Evolutionary conservation across 371 early-diverging fungal genomes (phyloP), one percentile per base, ranked within the genome.

Genomic region (Fennellomyces sp.): DNA sequence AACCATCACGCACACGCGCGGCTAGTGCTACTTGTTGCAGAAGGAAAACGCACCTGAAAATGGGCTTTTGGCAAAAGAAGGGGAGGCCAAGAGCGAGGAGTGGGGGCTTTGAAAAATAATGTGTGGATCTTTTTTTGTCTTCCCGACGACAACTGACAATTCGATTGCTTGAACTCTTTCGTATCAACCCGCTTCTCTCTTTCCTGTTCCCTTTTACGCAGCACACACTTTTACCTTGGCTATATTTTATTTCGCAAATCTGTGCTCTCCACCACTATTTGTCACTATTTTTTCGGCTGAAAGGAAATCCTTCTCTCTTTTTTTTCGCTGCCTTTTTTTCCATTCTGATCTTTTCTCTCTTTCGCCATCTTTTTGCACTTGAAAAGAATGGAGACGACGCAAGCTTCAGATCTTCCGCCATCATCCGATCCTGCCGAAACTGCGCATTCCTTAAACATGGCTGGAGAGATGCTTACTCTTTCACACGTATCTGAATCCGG

Each of bases 301-400:
- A 23, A 45, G 15, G 25, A 25, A 25, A 49, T 11, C 15, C 17
- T 11, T 15, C 15, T 11, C 10, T 39, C 17, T 39, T 39, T 10
- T 39, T 39, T n/a, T 11, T 39, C 6, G 39, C 35, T 13, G 35
- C 35, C 35, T 33, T 33, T 33, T 33, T 6, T 33, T 33, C 35
- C 35, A 33, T 33, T 33, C 8, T 13, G 35, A 33, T 33, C 35
- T 33, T 33, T 33, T n/a, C n/a, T n/a, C n/a, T n/a, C n/a, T n/a
- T n/a, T n/a, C 13, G 35, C 35, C 35, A 33, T 33, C 35, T 33
- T 45, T 45, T 8, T 8, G 36, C 36, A 15, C 36, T 36, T 36
- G 36, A 36, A 36, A 8, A 36, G 36, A 52, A 60, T 60, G 60
- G 60, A 50, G 33, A 30, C n/a, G n/a, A n/a, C 60, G 25, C 60